phyloP scores from a whole-genome alignment of 78 protist species.

The Planoprotostelium fungivorum region DNA sequence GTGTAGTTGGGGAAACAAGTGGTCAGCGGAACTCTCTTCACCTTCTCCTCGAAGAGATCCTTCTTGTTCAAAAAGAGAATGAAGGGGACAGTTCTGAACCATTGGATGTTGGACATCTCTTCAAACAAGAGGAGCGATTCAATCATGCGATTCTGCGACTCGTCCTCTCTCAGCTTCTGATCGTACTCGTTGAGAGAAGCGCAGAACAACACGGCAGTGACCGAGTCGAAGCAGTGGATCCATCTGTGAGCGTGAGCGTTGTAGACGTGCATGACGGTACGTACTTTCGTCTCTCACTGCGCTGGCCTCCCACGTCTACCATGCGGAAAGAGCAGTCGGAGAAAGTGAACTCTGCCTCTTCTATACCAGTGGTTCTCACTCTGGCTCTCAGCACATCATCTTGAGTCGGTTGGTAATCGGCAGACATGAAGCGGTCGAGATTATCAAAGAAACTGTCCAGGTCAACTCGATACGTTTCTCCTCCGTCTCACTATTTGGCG shows the following conservation, averaged over 20 bases:
- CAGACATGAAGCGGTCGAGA: constrained; percentile 36
- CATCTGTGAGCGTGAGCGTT: constrained; percentile 18
- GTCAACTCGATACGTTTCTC: no score
- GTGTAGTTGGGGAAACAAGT: constrained; percentile 71
- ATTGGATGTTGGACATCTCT: constrained; percentile 70
- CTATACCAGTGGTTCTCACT: constrained; percentile 77
- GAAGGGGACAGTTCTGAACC: constrained; percentile 69
- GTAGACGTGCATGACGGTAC: constrained; percentile 25
- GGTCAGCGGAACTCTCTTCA: constrained; percentile 64
- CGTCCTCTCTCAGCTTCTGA: constrained; percentile 71
- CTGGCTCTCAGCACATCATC: constrained; percentile 75
- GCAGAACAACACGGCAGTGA: constrained; percentile 75
- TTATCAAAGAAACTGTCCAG: constrained; percentile 61
- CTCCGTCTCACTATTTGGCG: constrained; percentile 46
- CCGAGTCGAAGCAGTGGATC: constrained; percentile 81
- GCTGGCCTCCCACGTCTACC: constrained; percentile 90
- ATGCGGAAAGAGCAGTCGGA: constrained; percentile 45
- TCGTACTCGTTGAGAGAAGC: constrained; percentile 67
- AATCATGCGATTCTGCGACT: constrained; percentile 63
- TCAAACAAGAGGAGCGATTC: constrained; percentile 64
- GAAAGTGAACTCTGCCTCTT: constrained; percentile 51
- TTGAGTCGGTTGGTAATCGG: constrained; percentile 65
- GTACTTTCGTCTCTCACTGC: constrained; percentile 77
- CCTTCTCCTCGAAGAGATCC: constrained; percentile 79
- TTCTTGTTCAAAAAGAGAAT: constrained; percentile 74